Evolutionary conservation across 768 basidiomycete genomes (phyloP).

Genomic region (Pleurotus cornucopiae): DNA sequence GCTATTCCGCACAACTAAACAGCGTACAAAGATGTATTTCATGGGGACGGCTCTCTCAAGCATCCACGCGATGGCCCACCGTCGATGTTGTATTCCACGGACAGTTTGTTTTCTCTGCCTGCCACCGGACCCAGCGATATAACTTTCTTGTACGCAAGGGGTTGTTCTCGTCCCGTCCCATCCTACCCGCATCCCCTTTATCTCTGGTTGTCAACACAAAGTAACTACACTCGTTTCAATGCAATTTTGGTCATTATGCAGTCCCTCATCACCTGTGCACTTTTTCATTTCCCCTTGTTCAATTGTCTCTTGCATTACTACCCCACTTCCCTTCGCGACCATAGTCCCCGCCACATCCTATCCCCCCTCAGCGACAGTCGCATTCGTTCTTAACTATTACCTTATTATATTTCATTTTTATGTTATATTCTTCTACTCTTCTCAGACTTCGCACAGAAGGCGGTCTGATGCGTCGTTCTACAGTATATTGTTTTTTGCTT

Average conservation of each 20-base stretch:
- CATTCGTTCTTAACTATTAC: conserved; percentile 64
- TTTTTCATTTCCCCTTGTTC: conserved; percentile 11
- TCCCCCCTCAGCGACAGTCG: conserved; percentile 28
- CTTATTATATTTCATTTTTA: conserved; percentile 59
- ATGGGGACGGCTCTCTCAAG: conserved; percentile 21
- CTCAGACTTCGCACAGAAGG: conserved; percentile 5
- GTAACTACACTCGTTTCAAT: conserved; percentile 35
- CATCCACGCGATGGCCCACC: conserved; percentile 21
- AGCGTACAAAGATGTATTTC: conserved; percentile 22
- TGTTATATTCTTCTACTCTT: conserved; percentile 24
- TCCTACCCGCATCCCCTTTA: conserved; percentile 26
- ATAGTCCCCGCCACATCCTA: not conserved
- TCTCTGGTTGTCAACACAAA: conserved; percentile 34
- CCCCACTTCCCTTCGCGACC: conserved; percentile 10
- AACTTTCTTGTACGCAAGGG: conserved; percentile 22
- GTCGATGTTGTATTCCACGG: conserved; percentile 17
- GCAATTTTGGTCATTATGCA: conserved; percentile 11
- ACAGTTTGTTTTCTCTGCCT: conserved; percentile 33
- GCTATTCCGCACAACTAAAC: conserved; percentile 30
- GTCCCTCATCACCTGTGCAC: conserved; percentile 6
- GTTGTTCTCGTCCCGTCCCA: conserved; percentile 21
- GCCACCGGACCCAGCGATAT: conserved; percentile 22
- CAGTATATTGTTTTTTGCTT: conserved; percentile 29
- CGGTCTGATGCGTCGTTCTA: conserved; percentile 3
- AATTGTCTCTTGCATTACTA: conserved; percentile 13